phyloP scores from a whole-genome alignment of 2,329 filamentous ascomycete species.

The Trichoderma pleuroti region DNA sequence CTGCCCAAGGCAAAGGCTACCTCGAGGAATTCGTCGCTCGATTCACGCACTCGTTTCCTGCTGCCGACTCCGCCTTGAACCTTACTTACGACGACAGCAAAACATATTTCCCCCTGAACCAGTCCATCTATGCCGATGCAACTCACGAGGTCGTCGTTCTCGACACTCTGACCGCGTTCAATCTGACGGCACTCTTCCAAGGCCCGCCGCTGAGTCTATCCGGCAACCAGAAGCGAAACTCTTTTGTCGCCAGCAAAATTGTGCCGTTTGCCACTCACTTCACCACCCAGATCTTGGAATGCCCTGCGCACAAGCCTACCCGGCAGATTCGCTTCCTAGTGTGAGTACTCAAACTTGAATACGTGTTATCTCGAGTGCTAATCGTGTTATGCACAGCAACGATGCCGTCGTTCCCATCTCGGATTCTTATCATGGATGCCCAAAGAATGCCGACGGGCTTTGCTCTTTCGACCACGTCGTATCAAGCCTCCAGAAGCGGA shows the following conservation, averaged over 20 bases:
- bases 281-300: background rate
- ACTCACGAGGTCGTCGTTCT: background rate
- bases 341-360: background rate
- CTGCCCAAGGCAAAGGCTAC: background rate
- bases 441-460: background rate
- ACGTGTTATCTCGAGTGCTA: background rate
- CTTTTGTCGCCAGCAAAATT: background rate
- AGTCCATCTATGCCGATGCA: background rate
- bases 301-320: background rate
- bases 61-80: background rate
- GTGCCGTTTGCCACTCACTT: background rate
- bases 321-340: background rate
- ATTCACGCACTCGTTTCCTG: background rate
- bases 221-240: background rate
- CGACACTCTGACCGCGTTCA: background rate
- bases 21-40: background rate
- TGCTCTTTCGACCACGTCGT: background rate
- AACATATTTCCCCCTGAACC: background rate
- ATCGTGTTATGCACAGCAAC: background rate
- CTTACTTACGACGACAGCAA: background rate
- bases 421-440: background rate
- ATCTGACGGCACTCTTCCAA: background rate
- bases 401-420: background rate
- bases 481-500: background rate
- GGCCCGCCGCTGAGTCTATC: background rate